Percentiles rank a stretch among this genome's conserved stretches.
phyloP scores from a whole-genome alignment of 2,329 filamentous ascomycete genomes.

The Periconia sp. region DNA sequence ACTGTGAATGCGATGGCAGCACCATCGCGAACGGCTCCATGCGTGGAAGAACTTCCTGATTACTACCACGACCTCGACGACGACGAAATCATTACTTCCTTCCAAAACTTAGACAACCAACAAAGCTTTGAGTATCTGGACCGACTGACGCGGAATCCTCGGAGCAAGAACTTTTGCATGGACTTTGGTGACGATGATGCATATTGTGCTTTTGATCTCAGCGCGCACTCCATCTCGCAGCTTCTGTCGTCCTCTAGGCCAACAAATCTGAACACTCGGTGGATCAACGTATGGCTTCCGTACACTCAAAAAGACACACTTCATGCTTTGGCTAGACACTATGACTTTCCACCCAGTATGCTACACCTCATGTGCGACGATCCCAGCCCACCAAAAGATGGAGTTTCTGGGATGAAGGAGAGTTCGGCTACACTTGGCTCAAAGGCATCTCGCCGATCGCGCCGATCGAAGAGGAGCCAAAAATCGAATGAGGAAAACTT shows the following conservation, averaged over 20 bases:
- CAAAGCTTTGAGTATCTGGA: conserved; percentile 51
- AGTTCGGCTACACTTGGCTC: conserved; percentile 36
- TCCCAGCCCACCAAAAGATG: conserved; percentile 43
- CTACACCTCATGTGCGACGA: conserved; percentile 64
- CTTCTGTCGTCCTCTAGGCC: conserved; percentile 46
- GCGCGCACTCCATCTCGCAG: conserved; percentile 44
- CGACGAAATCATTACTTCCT: conserved; percentile 41
- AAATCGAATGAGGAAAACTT: conserved; percentile 19
- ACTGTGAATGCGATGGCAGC: conserved; percentile 20
- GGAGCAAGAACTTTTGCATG: conserved; percentile 63
- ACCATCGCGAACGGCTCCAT: conserved; percentile 30
- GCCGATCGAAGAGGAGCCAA: conserved; percentile 17
- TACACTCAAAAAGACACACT: conserved; percentile 61
- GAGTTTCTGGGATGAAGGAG: conserved; percentile 23
- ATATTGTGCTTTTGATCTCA: conserved; percentile 59
- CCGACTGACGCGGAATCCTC: conserved; percentile 41
- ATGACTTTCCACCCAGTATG: conserved; percentile 69
- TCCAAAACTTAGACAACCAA: conserved; percentile 58
- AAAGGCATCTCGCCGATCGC: conserved; percentile 25
- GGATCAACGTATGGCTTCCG: conserved; percentile 77
- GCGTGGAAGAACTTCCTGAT: conserved; percentile 31
- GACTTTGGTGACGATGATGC: conserved; percentile 62
- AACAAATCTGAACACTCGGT: conserved; percentile 60
- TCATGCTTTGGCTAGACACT: conserved; percentile 59
- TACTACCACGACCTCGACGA: conserved; percentile 41